Conservation (phyloP, 2,329 filamentous ascomycete species). For the Neurospora sp. region DNA sequence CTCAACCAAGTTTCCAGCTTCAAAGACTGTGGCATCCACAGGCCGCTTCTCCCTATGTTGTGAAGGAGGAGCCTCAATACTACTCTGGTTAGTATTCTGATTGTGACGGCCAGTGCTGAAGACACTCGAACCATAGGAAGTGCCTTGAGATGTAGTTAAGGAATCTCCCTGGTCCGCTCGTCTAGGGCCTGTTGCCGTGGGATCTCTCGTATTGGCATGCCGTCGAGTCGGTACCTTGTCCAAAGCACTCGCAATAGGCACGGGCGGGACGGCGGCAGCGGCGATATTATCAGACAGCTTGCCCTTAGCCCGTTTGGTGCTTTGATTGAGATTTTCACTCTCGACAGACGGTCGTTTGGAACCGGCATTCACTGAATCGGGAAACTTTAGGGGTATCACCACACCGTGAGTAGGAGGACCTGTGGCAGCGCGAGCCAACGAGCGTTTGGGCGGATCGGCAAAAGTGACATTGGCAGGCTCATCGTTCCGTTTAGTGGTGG, state of each 20-base stretch:
- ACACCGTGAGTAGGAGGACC: not conserved
- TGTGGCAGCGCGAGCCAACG: not conserved
- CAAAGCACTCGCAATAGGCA: slow-evolving; percentile 2
- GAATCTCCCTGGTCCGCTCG: slow-evolving; percentile 6
- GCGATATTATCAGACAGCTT: not conserved
- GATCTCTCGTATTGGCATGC: slow-evolving; percentile 10
- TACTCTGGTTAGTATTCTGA: slow-evolving; percentile 3
- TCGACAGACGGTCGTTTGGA: slow-evolving; percentile 10
- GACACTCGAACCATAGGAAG: not conserved
- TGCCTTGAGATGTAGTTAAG: slow-evolving; percentile 1
- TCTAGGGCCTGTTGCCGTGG: slow-evolving; percentile 1
- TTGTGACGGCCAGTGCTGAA: not conserved
- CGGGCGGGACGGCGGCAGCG: slow-evolving; percentile 1
- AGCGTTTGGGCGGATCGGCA: not conserved
- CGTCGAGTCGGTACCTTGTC: slow-evolving; percentile 11
- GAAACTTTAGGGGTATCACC: not conserved
- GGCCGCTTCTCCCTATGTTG: not conserved
- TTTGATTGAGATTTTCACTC: not conserved
- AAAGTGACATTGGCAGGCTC: not conserved
- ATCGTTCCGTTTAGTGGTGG: not conserved
- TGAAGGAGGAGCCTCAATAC: not conserved
- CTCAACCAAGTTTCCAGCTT: not conserved
- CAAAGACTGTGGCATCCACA: not conserved
- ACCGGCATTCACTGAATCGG: not conserved
- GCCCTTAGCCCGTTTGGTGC: slow-evolving; percentile 7